Percentiles rank a stretch among this genome's conserved stretches.
These are phyloP conservation scores for Fusarium sp. DNA, from an alignment of 2,329 filamentous ascomycete species.

Conservation along the genomic window DNA sequence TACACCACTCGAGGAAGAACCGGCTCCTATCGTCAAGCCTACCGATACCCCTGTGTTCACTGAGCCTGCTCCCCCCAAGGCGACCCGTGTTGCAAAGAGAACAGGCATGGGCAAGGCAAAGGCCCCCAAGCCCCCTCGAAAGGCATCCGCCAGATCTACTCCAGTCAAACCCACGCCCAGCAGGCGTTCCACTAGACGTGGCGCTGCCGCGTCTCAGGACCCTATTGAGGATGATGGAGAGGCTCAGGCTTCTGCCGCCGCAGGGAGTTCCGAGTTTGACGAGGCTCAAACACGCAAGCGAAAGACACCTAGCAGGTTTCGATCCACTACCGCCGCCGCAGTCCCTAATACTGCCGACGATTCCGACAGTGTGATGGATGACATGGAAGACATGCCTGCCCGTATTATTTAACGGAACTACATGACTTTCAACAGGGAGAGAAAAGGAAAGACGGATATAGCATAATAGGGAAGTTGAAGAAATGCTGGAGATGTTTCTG, in stretches of 20 bases:
- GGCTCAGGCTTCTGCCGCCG: slow-evolving; percentile 18
- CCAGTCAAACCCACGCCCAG: slow-evolving; percentile 45
- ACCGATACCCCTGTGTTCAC: slow-evolving; percentile 18
- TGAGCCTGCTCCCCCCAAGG: slow-evolving; percentile 47
- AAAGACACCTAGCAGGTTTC: slow-evolving; percentile 51
- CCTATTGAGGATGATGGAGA: slow-evolving; percentile 51
- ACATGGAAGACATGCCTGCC: slow-evolving; percentile 61
- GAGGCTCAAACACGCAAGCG: slow-evolving; percentile 46
- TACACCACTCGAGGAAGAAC: slow-evolving; percentile 14
- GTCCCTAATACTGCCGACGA: slow-evolving; percentile 35
- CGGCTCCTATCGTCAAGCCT: slow-evolving; percentile 26
- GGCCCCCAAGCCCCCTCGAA: slow-evolving; percentile 38
- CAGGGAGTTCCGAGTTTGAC: slow-evolving; percentile 47
- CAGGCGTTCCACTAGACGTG: slow-evolving; percentile 44
- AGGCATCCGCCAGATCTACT: slow-evolving; percentile 42
- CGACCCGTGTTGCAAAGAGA: slow-evolving; percentile 46
- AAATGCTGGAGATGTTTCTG: slow-evolving; percentile 1
- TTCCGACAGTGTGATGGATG: slow-evolving; percentile 57
- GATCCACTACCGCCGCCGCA: slow-evolving; percentile 32
- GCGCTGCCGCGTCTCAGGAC: slow-evolving; percentile 47
- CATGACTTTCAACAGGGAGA: not conserved
- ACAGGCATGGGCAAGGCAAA: slow-evolving; percentile 41
- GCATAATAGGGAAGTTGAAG: slow-evolving; percentile 4
- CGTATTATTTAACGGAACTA: slow-evolving; percentile 34
- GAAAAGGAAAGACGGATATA: not conserved